A percentile compares a stretch with the other conserved stretches of the same genome.
phyloP scores from a whole-genome alignment of 306 rosid species.

The Hippophae gyantsensis region DNA sequence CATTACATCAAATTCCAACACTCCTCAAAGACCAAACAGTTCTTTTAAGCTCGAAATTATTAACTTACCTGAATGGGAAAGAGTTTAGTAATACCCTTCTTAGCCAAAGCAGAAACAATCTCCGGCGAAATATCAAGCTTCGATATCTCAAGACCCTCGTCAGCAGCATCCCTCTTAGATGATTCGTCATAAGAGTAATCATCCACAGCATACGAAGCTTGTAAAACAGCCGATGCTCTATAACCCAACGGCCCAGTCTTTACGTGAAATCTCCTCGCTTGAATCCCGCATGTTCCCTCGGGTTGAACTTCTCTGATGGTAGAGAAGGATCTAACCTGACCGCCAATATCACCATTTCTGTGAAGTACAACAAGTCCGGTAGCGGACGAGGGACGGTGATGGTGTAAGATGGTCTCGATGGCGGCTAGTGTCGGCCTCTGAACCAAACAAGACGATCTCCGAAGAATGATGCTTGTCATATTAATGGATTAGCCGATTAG shows the following conservation, averaged over 20 bases:
- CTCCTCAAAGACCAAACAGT: not conserved
- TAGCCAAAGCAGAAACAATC: slow-evolving; percentile 70
- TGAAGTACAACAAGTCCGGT: slow-evolving; percentile 1
- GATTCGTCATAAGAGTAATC: slow-evolving; percentile 39
- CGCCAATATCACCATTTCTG: not conserved
- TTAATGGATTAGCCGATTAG: not conserved
- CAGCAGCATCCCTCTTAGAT: slow-evolving; percentile 22
- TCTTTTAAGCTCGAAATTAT: not conserved
- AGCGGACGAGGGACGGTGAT: slow-evolving; percentile 1
- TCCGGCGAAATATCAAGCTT: slow-evolving; percentile 68
- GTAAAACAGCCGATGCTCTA: slow-evolving; percentile 35
- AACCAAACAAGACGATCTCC: slow-evolving; percentile 26
- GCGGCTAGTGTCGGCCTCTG: slow-evolving; percentile 41
- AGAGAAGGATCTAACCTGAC: slow-evolving; percentile 18
- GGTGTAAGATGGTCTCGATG: slow-evolving; percentile 18
- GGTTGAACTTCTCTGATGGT: not conserved
- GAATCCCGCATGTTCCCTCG: slow-evolving; percentile 14
- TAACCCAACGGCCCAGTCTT: slow-evolving; percentile 39
- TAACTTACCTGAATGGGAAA: slow-evolving; percentile 80
- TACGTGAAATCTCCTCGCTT: slow-evolving; percentile 37
- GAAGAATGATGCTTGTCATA: slow-evolving; percentile 37
- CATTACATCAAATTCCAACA: not conserved
- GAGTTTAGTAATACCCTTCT: slow-evolving; percentile 69
- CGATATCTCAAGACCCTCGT: slow-evolving; percentile 69
- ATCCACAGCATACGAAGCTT: slow-evolving; percentile 47